Conservation (phyloP, 495 filamentous ascomycete species). For the Lasiosphaeriaceae sp. region DNA sequence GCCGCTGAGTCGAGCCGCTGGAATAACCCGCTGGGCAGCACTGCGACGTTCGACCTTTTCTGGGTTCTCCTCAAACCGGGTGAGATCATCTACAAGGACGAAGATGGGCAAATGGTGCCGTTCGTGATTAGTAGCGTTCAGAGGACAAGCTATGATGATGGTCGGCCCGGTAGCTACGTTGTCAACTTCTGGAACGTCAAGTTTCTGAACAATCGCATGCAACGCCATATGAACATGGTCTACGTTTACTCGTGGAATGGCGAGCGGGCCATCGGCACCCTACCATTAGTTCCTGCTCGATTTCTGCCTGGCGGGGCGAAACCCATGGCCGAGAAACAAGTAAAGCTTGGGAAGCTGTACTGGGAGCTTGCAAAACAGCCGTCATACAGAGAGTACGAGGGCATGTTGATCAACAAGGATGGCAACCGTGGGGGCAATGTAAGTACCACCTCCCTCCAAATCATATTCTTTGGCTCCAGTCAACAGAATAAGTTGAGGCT, state of each 20-base stretch:
- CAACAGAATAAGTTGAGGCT: not conserved
- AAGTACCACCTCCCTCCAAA: not conserved
- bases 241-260: slow-evolving; percentile 28
- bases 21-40: slow-evolving; percentile 20
- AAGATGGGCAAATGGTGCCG: slow-evolving; percentile 26
- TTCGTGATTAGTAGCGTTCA: slow-evolving; percentile 26
- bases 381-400: slow-evolving; percentile 35
- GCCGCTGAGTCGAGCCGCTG: slow-evolving; percentile 26
- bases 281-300: slow-evolving; percentile 32
- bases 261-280: slow-evolving; percentile 28
- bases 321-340: slow-evolving; percentile 23
- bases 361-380: slow-evolving; percentile 38
- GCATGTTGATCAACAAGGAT: slow-evolving; percentile 17
- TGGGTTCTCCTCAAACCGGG: slow-evolving; percentile 38
- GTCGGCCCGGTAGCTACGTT: slow-evolving; percentile 9
- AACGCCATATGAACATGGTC: slow-evolving; percentile 27
- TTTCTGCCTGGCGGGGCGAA: slow-evolving; percentile 24
- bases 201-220: slow-evolving; percentile 21
- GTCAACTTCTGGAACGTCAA: slow-evolving; percentile 34
- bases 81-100: slow-evolving; percentile 30
- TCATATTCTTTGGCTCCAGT: not conserved
- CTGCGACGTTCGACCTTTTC: slow-evolving; percentile 33
- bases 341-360: slow-evolving; percentile 30
- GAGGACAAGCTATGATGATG: not conserved
- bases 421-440: slow-evolving; percentile 6